Evolutionary conservation across 2,329 filamentous ascomycete genomes (phyloP).

Genomic region (Diaporthe longicolla): DNA sequence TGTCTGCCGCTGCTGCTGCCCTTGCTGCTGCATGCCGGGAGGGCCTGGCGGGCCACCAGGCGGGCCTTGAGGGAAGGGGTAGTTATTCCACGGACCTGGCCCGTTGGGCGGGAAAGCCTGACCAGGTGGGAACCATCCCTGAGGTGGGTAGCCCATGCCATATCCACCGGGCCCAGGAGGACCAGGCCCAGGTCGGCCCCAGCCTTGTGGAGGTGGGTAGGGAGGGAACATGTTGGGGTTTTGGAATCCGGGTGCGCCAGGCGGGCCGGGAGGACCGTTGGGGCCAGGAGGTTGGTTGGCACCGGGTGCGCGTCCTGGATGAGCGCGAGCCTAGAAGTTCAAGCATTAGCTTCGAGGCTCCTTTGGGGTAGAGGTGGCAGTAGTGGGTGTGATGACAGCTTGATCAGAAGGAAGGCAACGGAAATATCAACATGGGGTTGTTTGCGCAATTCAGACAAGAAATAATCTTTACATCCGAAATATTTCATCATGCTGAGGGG

Average conservation of each 20-base stretch:
- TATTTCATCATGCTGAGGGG: slow-evolving; percentile 84
- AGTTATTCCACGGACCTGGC: slow-evolving; percentile 71
- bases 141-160: slow-evolving; percentile 81
- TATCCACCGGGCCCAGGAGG: slow-evolving; percentile 58
- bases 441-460: slow-evolving; percentile 92
- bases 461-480: slow-evolving; percentile 94
- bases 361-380: slow-evolving; percentile 31
- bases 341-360: slow-evolving; percentile 47
- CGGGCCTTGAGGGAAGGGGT: slow-evolving; percentile 70
- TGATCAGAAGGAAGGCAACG: slow-evolving; percentile 99
- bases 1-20: slow-evolving; percentile 49
- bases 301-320: slow-evolving; percentile 47
- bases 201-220: slow-evolving; percentile 50
- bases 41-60: slow-evolving; percentile 49
- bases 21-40: slow-evolving; percentile 45
- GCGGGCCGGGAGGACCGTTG: slow-evolving; percentile 48
- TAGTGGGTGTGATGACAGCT: slow-evolving; percentile 47
- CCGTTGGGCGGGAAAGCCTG: slow-evolving; percentile 80
- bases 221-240: slow-evolving; percentile 47
- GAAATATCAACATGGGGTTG: slow-evolving; percentile 94
- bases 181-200: slow-evolving; percentile 50
- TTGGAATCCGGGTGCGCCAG: slow-evolving; percentile 48
- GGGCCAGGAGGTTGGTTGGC: slow-evolving; percentile 44
- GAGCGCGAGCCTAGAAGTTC: slow-evolving; percentile 56
- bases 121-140: slow-evolving; percentile 83